phyloP scores from a whole-genome alignment of 2,329 filamentous ascomycete genomes.

The Alternaria sp. region DNA sequence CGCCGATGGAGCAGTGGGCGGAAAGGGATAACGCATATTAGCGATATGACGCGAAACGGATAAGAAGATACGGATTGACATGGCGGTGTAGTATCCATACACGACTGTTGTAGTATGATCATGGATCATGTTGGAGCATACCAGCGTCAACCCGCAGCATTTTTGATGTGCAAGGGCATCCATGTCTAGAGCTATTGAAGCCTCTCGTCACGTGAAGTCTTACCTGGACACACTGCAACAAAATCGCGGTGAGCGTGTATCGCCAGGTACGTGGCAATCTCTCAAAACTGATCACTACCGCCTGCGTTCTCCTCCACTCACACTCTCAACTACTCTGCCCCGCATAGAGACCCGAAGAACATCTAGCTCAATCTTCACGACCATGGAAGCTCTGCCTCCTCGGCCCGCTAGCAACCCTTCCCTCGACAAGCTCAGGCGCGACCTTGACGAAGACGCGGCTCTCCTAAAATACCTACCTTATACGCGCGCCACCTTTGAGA shows the following conservation, averaged over 20 bases:
- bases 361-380: not conserved
- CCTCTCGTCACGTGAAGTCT: not conserved
- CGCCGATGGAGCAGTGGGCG: conserved; percentile 27
- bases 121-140: not conserved
- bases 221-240: not conserved
- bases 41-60: not conserved
- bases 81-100: not conserved
- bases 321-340: not conserved
- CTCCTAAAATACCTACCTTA: not conserved
- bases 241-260: not conserved
- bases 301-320: not conserved
- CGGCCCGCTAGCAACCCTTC: not conserved
- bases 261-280: not conserved
- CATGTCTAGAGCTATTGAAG: not conserved
- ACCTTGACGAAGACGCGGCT: not conserved
- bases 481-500: not conserved
- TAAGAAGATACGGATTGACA: not conserved
- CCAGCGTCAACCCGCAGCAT: not conserved
- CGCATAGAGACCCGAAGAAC: not conserved
- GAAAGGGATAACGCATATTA: conserved; percentile 26
- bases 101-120: not conserved
- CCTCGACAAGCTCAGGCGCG: not conserved
- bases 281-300: not conserved
- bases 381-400: not conserved
- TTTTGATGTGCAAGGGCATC: not conserved